Evolutionary conservation across 2,329 filamentous ascomycete genomes (phyloP).

Genomic region (Pseudocercospora musae): DNA sequence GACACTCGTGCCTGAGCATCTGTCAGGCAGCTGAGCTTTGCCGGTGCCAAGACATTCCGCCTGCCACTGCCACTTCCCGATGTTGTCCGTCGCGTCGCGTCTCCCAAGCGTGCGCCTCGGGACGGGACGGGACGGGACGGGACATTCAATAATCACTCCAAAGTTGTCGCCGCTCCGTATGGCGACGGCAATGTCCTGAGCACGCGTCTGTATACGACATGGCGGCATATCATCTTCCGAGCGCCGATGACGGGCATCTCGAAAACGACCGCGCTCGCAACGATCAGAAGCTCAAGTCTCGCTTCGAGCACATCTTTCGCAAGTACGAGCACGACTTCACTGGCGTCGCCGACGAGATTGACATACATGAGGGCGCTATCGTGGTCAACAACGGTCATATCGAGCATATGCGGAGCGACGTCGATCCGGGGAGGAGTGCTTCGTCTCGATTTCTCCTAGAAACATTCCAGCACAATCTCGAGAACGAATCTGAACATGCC

Average conservation of each 20-base stretch:
- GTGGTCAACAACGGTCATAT: constrained; percentile 92
- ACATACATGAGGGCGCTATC: constrained; percentile 74
- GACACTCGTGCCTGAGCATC: neutral
- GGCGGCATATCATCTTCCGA: neutral
- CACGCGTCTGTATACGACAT: neutral
- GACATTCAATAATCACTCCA: too few relatives aligned
- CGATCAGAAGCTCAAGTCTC: constrained; percentile 71
- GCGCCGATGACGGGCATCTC: constrained; percentile 9
- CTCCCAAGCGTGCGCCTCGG: neutral
- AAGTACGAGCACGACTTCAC: constrained; percentile 72
- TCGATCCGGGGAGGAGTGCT: constrained; percentile 44
- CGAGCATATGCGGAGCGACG: constrained; percentile 57
- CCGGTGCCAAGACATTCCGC: neutral
- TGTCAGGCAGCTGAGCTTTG: neutral
- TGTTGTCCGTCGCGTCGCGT: neutral
- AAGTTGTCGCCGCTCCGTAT: too few relatives aligned
- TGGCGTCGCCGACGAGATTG: constrained; percentile 83
- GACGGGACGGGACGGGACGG: too few relatives aligned
- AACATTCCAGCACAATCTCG: constrained; percentile 34
- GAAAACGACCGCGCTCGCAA: constrained; percentile 44
- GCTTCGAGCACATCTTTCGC: constrained; percentile 82
- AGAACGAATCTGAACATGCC: constrained; percentile 22
- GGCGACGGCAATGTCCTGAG: neutral
- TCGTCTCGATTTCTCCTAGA: constrained; percentile 30
- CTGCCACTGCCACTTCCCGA: too few relatives aligned